Evolutionary conservation across 176 grass and related monocot species (phyloP).

Genomic region (Paspalum notatum): DNA sequence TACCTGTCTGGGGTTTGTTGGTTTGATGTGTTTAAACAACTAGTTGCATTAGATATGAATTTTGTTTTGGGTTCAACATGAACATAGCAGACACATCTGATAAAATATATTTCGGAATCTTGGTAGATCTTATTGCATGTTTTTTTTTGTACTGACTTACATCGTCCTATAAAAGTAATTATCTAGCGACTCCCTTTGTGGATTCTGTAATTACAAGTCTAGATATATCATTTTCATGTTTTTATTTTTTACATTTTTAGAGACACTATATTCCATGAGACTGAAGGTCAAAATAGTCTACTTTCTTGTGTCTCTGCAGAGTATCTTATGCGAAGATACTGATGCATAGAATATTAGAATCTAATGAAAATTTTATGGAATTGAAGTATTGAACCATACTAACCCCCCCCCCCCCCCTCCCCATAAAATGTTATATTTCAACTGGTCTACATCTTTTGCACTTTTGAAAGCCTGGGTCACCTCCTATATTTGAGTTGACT

Average conservation of each 20-base stretch:
- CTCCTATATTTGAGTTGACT: neutral
- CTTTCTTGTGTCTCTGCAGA: neutral
- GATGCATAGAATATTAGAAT: neutral
- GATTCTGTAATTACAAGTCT: neutral
- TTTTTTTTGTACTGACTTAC: conserved; percentile 1
- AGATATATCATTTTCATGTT: neutral
- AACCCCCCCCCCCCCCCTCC: too few relatives aligned
- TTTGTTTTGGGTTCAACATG: conserved; percentile 21
- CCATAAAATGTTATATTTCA: conserved; percentile 10
- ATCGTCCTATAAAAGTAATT: neutral
- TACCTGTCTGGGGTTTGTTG: conserved; percentile 26
- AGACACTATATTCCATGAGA: neutral
- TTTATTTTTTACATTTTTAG: neutral
- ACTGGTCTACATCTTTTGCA: neutral
- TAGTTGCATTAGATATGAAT: neutral
- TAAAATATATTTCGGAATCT: conserved; percentile 10
- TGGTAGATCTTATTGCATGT: neutral
- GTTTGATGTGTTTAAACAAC: conserved; percentile 29
- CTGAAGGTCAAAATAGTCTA: neutral
- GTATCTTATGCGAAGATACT: neutral
- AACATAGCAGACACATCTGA: neutral
- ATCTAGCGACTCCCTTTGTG: neutral
- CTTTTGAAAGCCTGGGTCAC: neutral
- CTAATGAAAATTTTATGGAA: neutral
- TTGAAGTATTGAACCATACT: neutral